Base-by-base conservation (phyloP, 1,284 basidiomycete species). In the Trichosporon coremiiforme region DNA sequence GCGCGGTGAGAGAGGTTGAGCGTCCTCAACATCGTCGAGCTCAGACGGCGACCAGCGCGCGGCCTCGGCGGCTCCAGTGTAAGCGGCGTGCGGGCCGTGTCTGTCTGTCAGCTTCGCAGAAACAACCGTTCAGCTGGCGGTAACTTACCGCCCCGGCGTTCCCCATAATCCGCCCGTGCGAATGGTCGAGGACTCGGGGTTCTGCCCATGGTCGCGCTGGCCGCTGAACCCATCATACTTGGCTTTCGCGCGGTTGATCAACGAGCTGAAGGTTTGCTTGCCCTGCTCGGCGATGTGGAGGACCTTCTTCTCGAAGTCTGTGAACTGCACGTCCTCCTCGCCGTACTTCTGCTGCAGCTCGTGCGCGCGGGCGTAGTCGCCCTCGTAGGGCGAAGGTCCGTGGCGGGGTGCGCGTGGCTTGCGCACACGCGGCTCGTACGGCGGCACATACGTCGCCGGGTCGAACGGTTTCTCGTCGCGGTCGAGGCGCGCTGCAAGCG, bases 391-490 rank as follows among this genome's bases (percentile, higher is more conserved):
- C 65, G 70, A 67, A 0, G 31, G 66, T 4, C 22, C 62, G 12
- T 73, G 68, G 1, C 73, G 71, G 29, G 29, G 57, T 17, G 57
- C 57, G 36, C 75, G 73, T 9, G 70, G 62, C 5, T 75, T 71
- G 53, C 80, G 76, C 0, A 83, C 77, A 22, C 82, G 74, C 7
- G 82, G 78, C 70, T 84, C 81, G 68, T 84, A 84, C 31, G 81
- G 81, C 9, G 82, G 69, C 25, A 76, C 70, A 4, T 60, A 60
- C 1, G 57, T 60, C 9, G 29, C 57, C 15, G 57, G 57, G 31
- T 60, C 57, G 31, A 60, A 60, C 6, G 57, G 57, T 31, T 13
- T 15, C 29, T 60, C 17, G 17, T 33, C 57, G 31, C 17, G 29
- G 31, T 35, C 45, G 33, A 35, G 6, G 71, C 75, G 9, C 73